These are phyloP conservation scores for Naumovozyma baii DNA, from an alignment of 805 yeast genomes.

Conservation along the genomic window DNA sequence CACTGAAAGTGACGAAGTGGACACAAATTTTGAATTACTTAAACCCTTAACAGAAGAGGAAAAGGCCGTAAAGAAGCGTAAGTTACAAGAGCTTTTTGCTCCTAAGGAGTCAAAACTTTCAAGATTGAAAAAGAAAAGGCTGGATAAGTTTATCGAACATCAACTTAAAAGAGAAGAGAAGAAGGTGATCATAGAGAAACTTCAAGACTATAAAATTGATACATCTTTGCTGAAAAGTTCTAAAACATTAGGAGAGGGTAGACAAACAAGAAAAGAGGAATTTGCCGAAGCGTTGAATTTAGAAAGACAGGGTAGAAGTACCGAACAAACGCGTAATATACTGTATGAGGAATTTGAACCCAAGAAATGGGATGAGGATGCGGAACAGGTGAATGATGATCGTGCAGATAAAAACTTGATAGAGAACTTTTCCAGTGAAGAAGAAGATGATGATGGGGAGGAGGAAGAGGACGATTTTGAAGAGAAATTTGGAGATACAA, in stretches of 20 bases:
- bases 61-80: conserved; percentile 52
- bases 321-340: conserved; percentile 49
- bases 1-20: conserved; percentile 17
- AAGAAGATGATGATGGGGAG: conserved; percentile 15
- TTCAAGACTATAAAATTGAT: conserved; percentile 55
- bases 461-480: conserved; percentile 22
- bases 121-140: conserved; percentile 61
- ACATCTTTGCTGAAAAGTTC: conserved; percentile 61
- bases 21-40: conserved; percentile 52
- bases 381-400: conserved; percentile 12
- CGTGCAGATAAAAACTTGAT: conserved; percentile 18
- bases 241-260: conserved; percentile 68
- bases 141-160: conserved; percentile 88
- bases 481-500: conserved; percentile 18
- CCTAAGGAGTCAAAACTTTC: conserved; percentile 64
- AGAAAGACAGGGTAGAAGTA: conserved; percentile 62
- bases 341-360: conserved; percentile 61
- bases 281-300: conserved; percentile 65
- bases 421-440: conserved; percentile 14
- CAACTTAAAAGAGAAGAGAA: conserved; percentile 84
- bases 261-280: conserved; percentile 55
- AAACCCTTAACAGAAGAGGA: conserved; percentile 59
- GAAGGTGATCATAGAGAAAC: conserved; percentile 61
- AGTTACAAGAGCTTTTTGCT: conserved; percentile 46
- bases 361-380: conserved; percentile 47